Percentiles rank a stretch among this genome's conserved stretches.
These are phyloP conservation scores for Neurospora sp. DNA, from an alignment of 495 filamentous ascomycete species.

Conservation along the genomic window DNA sequence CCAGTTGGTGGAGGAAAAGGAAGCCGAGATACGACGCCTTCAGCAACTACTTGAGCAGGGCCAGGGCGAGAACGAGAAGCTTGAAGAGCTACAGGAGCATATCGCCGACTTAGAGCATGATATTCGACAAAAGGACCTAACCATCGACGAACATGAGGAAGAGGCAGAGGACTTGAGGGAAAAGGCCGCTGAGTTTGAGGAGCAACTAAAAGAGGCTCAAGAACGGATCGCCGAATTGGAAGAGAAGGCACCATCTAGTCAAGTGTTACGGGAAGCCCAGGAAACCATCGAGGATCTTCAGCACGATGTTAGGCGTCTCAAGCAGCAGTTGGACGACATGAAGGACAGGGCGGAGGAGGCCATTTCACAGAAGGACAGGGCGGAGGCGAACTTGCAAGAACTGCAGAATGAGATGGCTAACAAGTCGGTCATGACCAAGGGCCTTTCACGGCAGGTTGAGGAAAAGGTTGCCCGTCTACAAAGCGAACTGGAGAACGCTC, in stretches of 20 bases:
- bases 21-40: slow-evolving; percentile 44
- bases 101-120: slow-evolving; percentile 51
- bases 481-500: slow-evolving; percentile 49
- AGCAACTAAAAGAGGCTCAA: slow-evolving; percentile 44
- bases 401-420: slow-evolving; percentile 69
- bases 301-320: slow-evolving; percentile 30
- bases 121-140: slow-evolving; percentile 42
- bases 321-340: slow-evolving; percentile 44
- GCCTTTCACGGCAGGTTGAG: slow-evolving; percentile 65
- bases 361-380: slow-evolving; percentile 48
- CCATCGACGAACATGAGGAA: slow-evolving; percentile 34
- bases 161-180: slow-evolving; percentile 32
- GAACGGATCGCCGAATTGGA: slow-evolving; percentile 52
- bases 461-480: slow-evolving; percentile 57
- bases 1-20: slow-evolving; percentile 37
- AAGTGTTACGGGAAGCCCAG: slow-evolving; percentile 46
- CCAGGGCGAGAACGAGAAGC: slow-evolving; percentile 25
- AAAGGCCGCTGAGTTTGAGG: slow-evolving; percentile 41
- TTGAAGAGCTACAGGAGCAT: slow-evolving; percentile 48
- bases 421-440: slow-evolving; percentile 67
- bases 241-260: slow-evolving; percentile 42
- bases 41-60: slow-evolving; percentile 40
- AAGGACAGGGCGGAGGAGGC: slow-evolving; percentile 53
- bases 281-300: slow-evolving; percentile 40
- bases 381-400: slow-evolving; percentile 49